A percentile compares a stretch with the other conserved stretches of the same genome.
Conservation (phyloP, 768 basidiomycete species). For the Leccinum rimulosum region DNA sequence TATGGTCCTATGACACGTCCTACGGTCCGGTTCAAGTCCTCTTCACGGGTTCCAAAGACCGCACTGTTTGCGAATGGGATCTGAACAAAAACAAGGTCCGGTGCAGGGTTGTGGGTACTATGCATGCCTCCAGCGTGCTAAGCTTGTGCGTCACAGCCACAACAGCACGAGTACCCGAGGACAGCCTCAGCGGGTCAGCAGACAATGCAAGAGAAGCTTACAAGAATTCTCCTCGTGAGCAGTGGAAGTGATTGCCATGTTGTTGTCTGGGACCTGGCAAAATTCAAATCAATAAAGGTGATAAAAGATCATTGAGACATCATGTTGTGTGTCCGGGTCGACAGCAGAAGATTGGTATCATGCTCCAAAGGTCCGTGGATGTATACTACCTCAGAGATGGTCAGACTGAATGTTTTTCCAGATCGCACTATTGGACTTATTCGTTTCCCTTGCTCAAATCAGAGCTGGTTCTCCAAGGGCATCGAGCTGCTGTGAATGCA, state of each 20-base stretch:
- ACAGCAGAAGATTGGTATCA: slow-evolving; percentile 62
- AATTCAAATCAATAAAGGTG: slow-evolving; percentile 47
- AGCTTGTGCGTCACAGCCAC: slow-evolving; percentile 65
- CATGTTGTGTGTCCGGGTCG: slow-evolving; percentile 74
- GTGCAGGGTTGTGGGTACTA: slow-evolving; percentile 57
- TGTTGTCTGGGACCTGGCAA: slow-evolving; percentile 65
- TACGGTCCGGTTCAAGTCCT: slow-evolving; percentile 51
- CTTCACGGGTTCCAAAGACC: slow-evolving; percentile 79
- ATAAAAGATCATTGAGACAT: slow-evolving; percentile 75
- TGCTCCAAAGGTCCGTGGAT: slow-evolving; percentile 69
- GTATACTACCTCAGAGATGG: background rate
- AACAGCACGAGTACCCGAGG: slow-evolving; percentile 8
- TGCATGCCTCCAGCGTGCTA: slow-evolving; percentile 70
- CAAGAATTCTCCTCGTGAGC: slow-evolving; percentile 50
- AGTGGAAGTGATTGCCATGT: slow-evolving; percentile 74
- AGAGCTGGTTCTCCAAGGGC: slow-evolving; percentile 59
- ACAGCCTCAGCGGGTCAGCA: slow-evolving; percentile 3
- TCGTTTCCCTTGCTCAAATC: slow-evolving; percentile 60
- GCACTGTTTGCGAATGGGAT: slow-evolving; percentile 77
- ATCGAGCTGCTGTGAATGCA: slow-evolving; percentile 82
- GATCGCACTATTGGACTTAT: slow-evolving; percentile 76
- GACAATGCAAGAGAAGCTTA: slow-evolving; percentile 15
- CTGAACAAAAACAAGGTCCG: slow-evolving; percentile 58
- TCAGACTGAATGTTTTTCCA: slow-evolving; percentile 24
- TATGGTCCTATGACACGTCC: slow-evolving; percentile 65